Evolutionary conservation across 805 yeast genomes (phyloP).

Genomic region (Starmerella scarabaei): DNA sequence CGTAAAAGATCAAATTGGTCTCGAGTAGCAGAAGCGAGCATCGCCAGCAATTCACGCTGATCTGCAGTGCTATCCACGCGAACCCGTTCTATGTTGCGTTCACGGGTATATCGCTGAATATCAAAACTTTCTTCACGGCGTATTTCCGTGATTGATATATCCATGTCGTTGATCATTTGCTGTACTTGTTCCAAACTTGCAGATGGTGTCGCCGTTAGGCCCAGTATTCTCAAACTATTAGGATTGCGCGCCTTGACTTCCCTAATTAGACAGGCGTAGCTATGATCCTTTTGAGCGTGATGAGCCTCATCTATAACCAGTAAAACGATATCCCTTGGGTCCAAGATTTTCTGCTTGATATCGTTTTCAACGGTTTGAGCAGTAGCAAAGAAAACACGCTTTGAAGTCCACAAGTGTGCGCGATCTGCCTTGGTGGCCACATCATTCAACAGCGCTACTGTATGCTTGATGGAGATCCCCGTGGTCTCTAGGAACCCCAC

Average conservation of each 20-base stretch:
- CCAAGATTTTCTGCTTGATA: constrained; percentile 54
- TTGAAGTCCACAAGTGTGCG: constrained; percentile 60
- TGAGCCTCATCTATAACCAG: constrained; percentile 94
- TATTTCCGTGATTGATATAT: constrained; percentile 66
- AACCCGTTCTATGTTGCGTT: constrained; percentile 46
- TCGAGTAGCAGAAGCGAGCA: constrained; percentile 47
- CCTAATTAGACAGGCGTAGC: constrained; percentile 73
- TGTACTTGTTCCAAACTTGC: constrained; percentile 80
- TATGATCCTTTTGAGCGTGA: constrained; percentile 78
- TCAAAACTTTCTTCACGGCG: constrained; percentile 78
- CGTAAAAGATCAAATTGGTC: constrained; percentile 57
- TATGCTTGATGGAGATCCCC: constrained; percentile 63
- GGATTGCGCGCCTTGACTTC: constrained; percentile 49
- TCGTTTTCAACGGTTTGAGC: constrained; percentile 96
- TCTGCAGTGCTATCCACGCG: constrained; percentile 43
- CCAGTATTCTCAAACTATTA: constrained; percentile 55
- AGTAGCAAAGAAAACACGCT: constrained; percentile 79
- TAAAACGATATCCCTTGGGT: constrained; percentile 63
- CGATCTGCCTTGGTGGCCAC: constrained; percentile 53
- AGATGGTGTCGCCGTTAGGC: constrained; percentile 94
- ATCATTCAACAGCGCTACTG: constrained; percentile 25
- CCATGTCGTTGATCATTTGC: constrained; percentile 58
- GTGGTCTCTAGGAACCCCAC: constrained; percentile 81
- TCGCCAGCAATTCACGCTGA: constrained; percentile 42
- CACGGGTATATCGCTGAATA: constrained; percentile 63